Evolutionary conservation across 176 grass and related monocot genomes (phyloP), one percentile per base, ranked within the genome.

Genomic region (Zizania latifolia): DNA sequence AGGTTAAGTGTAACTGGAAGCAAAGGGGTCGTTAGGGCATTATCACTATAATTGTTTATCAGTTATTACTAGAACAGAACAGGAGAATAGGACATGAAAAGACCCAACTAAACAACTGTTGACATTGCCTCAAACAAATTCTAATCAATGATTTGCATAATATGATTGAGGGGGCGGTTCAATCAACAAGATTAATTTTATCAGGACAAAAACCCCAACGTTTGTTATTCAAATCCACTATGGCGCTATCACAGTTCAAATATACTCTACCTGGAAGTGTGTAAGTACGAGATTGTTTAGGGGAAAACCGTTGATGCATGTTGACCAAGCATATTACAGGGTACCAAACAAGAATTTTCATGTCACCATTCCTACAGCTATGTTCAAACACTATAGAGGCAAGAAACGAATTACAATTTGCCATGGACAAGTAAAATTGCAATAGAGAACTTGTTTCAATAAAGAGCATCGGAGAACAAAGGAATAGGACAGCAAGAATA

Each of bases 41-140:
- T 66, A 56, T 13, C 3, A 55, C 15, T 51, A 67, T 67, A 33
- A 61, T 60, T 3, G 38, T 48, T 35, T 14, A 1, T 28, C 61
- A 50, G 56, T 62, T 72, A n/a, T n/a, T n/a, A 36, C n/a, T 29
- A n/a, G 30, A 81, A 15, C 29, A 46, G 40, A 80, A 62, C 12
- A 30, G 6, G n/a, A n/a, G n/a, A n/a, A n/a, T n/a, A n/a, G n/a
- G 58, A 19, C 8, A 19, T 71, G 36, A 7, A 23, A 72, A 72
- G 23, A 2, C 68, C n/a, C 4, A 19, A 3, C 10, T 2, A 81
- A 45, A 39, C 0, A 50, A 38, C 5, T 38, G 39, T 35, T 74
- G 13, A 9, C 38, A 45, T 29, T 21, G 68, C 14, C 48, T 37
- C 6, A 82, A 74, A 74, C 4, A 74, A 9, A 56, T 44, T 44